Evolutionary conservation across 225 moss, liverwort and hornwort genomes (phyloP).

Genomic region (Lunularia cruciata): DNA sequence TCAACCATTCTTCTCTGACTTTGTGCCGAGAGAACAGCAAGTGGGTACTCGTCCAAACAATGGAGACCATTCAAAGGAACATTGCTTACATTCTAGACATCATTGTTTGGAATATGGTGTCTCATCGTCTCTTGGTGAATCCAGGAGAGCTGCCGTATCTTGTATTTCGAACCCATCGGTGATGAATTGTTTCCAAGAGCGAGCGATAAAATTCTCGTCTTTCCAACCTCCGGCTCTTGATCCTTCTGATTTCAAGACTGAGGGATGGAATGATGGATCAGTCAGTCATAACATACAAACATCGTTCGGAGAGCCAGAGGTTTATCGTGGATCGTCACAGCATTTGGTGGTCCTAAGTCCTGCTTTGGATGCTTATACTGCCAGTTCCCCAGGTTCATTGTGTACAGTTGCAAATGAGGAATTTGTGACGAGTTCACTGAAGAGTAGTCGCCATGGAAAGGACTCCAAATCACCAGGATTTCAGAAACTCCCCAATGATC

Average conservation of each 20-base stretch:
- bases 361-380: conserved; percentile 14
- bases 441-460: neutral
- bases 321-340: conserved; percentile 2
- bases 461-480: conserved; percentile 6
- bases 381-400: conserved; percentile 7
- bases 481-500: neutral
- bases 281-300: neutral
- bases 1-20: neutral
- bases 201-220: neutral
- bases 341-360: neutral
- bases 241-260: neutral
- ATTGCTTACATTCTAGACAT: conserved; percentile 13
- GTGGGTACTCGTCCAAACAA: neutral
- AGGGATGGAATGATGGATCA: neutral
- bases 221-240: neutral
- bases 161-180: neutral
- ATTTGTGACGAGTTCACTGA: neutral
- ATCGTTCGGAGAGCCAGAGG: neutral
- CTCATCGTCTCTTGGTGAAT: conserved; percentile 16
- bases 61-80: conserved; percentile 13
- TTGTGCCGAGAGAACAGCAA: neutral
- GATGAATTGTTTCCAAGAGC: neutral
- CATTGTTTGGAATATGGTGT: conserved; percentile 16
- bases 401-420: conserved; percentile 20
- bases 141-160: neutral